A percentile compares a stretch with the other conserved stretches of the same genome.
phyloP scores from a whole-genome alignment of 2,329 filamentous ascomycete genomes.

The Aspergillus calidoustus region DNA sequence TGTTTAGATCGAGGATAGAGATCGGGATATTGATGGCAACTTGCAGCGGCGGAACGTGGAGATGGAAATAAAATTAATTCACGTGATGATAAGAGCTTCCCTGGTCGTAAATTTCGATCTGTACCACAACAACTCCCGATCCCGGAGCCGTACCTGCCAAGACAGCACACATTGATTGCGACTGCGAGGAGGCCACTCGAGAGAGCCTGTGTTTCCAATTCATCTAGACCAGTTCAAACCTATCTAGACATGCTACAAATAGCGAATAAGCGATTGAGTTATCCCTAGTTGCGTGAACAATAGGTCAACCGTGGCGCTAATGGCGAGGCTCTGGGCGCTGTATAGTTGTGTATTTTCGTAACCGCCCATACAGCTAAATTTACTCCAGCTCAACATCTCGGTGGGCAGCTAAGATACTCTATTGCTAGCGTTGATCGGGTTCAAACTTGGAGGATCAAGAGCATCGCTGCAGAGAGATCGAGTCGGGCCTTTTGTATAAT shows the following conservation, averaged over 20 bases:
- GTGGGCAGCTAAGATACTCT: not conserved
- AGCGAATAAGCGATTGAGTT: not conserved
- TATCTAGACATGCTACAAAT: not conserved
- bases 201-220: not conserved
- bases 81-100: slow-evolving; percentile 8
- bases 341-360: slow-evolving; percentile 3
- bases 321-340: not conserved
- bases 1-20: not conserved
- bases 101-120: not conserved
- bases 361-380: not conserved
- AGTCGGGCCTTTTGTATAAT: slow-evolving; percentile 3
- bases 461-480: not conserved
- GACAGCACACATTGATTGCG: not conserved
- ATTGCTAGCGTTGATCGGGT: not conserved
- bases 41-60: slow-evolving; percentile 25
- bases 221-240: not conserved
- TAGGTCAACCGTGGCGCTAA: slow-evolving; percentile 1
- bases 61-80: slow-evolving; percentile 22
- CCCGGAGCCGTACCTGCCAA: slow-evolving; percentile 16
- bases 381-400: not conserved
- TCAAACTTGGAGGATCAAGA: not conserved
- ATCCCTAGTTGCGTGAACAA: not conserved
- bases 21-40: slow-evolving; percentile 1
- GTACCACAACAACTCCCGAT: not conserved
- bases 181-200: not conserved